Percentiles rank a stretch among this genome's conserved stretches.
These are phyloP conservation scores for Lentinula boryana DNA, from an alignment of 768 basidiomycete species.

Conservation along the genomic window DNA sequence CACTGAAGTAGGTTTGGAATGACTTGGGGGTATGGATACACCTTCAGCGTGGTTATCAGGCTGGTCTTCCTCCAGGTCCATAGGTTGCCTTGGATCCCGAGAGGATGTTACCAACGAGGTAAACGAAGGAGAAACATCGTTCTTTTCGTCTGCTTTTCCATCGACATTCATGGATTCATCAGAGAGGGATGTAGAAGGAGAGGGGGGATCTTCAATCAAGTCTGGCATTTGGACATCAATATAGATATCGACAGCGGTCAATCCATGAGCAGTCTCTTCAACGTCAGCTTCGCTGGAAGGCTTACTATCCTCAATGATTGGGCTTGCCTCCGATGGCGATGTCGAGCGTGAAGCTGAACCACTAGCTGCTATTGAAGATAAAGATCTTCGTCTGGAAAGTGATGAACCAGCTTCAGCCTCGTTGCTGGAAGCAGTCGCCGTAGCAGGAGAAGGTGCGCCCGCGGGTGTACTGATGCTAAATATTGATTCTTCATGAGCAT, in stretches of 20 bases:
- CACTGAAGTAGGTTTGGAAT: background rate
- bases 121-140: background rate
- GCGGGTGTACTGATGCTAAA: background rate
- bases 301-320: background rate
- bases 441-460: background rate
- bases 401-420: background rate
- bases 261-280: background rate
- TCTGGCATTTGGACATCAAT: background rate
- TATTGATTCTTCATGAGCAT: background rate
- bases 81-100: background rate
- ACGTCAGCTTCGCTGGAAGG: background rate
- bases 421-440: background rate
- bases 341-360: background rate
- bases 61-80: conserved; percentile 10
- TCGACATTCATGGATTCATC: background rate
- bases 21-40: background rate
- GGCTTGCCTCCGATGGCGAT: background rate
- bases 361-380: background rate
- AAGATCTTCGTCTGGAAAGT: background rate
- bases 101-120: background rate
- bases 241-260: background rate
- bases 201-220: background rate
- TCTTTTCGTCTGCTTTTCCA: background rate
- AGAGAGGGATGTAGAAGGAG: background rate
- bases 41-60: background rate